Percentiles rank a stretch among this genome's conserved stretches.
Conservation (phyloP, 129 eudicot genomes). For the Smallanthus sonchifolius region DNA sequence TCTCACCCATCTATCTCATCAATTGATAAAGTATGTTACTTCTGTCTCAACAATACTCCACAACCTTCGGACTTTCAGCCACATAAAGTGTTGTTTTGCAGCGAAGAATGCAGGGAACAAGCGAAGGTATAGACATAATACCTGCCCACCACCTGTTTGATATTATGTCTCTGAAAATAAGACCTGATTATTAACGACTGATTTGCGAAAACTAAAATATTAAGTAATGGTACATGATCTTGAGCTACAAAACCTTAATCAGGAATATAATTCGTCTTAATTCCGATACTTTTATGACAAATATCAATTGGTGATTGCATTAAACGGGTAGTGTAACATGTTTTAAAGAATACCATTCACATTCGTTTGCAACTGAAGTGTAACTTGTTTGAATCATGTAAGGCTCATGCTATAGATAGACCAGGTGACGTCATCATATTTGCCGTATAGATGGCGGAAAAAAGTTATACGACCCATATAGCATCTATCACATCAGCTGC, state of each 20-base stretch:
- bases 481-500: too few relatives aligned
- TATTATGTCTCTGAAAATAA: slow-evolving; percentile 17
- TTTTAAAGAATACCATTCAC: background rate
- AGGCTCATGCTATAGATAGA: too few relatives aligned
- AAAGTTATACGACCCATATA: too few relatives aligned
- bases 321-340: background rate
- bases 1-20: slow-evolving; percentile 68
- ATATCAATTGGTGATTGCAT: background rate
- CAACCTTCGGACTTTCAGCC: background rate
- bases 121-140: slow-evolving; percentile 45
- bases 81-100: slow-evolving; percentile 47
- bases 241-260: background rate
- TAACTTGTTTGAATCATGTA: background rate
- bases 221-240: background rate
- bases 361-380: background rate
- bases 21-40: slow-evolving; percentile 52
- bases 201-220: background rate
- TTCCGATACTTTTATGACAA: background rate
- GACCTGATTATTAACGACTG: background rate
- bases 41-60: slow-evolving; percentile 49
- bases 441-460: too few relatives aligned
- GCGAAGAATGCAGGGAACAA: slow-evolving; percentile 53
- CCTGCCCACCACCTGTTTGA: slow-evolving; percentile 47
- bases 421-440: too few relatives aligned
- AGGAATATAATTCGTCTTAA: too few relatives aligned